Conservation (phyloP, 352 stramenopile genomes). For the Phytophthora chlamydospora region DNA sequence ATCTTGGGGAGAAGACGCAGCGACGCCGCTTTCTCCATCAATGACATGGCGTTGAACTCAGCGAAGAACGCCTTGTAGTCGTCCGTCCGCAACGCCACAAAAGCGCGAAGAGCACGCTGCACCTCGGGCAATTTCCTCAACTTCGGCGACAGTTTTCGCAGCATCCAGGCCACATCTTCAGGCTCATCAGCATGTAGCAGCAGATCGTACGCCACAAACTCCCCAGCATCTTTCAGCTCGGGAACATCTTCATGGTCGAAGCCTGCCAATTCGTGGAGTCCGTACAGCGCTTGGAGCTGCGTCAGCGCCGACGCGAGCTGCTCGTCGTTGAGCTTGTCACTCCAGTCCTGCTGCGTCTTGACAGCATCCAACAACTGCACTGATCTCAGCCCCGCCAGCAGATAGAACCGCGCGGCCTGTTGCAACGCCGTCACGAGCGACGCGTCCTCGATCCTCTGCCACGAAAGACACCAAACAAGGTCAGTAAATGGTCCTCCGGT, state of each 20-base stretch:
- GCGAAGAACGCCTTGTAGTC: conserved; percentile 45
- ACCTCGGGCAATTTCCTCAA: conserved; percentile 26
- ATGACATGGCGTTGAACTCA: conserved; percentile 32
- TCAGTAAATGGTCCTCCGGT: conserved; percentile 13
- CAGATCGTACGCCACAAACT: conserved; percentile 65
- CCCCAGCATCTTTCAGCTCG: conserved; percentile 27
- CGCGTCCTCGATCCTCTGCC: conserved; percentile 43
- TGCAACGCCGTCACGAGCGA: conserved; percentile 52
- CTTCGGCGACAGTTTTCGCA: conserved; percentile 40
- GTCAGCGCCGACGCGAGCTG: conserved; percentile 68
- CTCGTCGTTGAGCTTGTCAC: conserved; percentile 72
- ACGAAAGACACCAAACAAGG: neutral
- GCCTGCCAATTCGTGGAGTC: conserved; percentile 17
- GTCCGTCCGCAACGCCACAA: conserved; percentile 59
- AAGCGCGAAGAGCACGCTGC: conserved; percentile 48
- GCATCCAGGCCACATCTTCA: conserved; percentile 43
- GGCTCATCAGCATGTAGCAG: conserved; percentile 64
- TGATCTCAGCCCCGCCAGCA: conserved; percentile 49
- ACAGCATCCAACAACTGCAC: conserved; percentile 37
- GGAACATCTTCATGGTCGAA: conserved; percentile 10
- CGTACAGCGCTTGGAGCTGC: conserved; percentile 55
- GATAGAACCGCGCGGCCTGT: conserved; percentile 60
- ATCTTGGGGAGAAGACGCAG: conserved; percentile 50
- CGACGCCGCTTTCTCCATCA: conserved; percentile 49
- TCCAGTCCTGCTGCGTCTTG: conserved; percentile 48